phyloP scores from a whole-genome alignment of 225 moss, liverwort and hornwort genomes.

The Climacium dendroides region DNA sequence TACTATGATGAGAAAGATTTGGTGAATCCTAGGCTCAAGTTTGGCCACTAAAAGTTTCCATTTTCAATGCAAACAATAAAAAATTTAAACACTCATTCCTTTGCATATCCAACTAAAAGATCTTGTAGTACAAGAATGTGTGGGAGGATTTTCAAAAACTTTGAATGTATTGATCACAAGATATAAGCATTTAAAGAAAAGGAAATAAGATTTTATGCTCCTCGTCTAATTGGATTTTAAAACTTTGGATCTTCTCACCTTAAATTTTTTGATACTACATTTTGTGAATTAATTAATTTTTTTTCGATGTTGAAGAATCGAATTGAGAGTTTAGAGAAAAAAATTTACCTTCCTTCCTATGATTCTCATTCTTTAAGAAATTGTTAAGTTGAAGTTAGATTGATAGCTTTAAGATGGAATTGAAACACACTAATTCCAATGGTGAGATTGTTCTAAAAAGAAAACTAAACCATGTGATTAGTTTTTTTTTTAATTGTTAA shows the following conservation, averaged over 20 bases:
- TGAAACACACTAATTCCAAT: too few relatives aligned
- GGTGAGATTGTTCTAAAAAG: too few relatives aligned
- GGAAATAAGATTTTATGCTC: neutral
- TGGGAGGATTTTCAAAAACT: neutral
- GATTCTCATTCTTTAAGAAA: neutral
- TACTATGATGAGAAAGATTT: neutral
- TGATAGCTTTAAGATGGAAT: too few relatives aligned
- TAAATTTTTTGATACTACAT: neutral
- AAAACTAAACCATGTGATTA: too few relatives aligned
- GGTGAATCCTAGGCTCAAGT: neutral
- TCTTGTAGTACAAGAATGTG: neutral
- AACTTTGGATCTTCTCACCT: neutral
- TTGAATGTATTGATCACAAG: neutral
- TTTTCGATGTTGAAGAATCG: neutral
- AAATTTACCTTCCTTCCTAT: rapidly evolving
- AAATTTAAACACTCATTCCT: neutral
- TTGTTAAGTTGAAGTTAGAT: neutral
- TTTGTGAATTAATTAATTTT: neutral
- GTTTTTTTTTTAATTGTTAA: too few relatives aligned
- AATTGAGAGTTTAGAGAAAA: too few relatives aligned
- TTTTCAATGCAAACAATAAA: neutral
- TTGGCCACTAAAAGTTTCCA: rapidly evolving
- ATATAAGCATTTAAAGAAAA: neutral
- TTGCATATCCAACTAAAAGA: neutral
- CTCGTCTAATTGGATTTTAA: too few relatives aligned